These are phyloP conservation scores for Monosporascus ibericus DNA, from an alignment of 2,329 filamentous ascomycete genomes.

Conservation along the genomic window DNA sequence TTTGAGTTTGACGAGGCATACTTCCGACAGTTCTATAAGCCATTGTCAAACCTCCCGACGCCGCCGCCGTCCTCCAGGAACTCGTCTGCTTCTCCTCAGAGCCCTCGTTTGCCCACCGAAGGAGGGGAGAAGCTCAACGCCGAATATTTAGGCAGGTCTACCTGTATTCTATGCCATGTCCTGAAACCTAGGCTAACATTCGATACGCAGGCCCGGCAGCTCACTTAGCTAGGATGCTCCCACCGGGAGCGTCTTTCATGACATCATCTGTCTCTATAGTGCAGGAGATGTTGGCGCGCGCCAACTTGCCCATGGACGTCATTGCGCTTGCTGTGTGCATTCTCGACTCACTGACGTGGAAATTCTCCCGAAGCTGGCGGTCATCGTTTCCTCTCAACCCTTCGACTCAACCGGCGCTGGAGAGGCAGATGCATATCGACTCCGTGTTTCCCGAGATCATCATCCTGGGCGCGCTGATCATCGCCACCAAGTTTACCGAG, in stretches of 20 bases:
- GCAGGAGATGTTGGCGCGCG: conserved; percentile 53
- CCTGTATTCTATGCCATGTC: background rate
- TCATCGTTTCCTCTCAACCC: conserved; percentile 46
- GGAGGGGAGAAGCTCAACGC: conserved; percentile 39
- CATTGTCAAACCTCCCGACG: conserved; percentile 62
- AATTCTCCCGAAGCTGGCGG: conserved; percentile 58
- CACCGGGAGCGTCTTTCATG: conserved; percentile 54
- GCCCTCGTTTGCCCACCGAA: conserved; percentile 35
- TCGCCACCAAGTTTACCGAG: conserved; percentile 61
- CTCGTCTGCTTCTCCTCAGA: conserved; percentile 35
- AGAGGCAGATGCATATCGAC: conserved; percentile 53
- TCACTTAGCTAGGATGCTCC: conserved; percentile 61
- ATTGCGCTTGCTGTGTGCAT: conserved; percentile 61
- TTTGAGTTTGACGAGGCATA: conserved; percentile 46
- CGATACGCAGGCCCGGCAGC: conserved; percentile 51
- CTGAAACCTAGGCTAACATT: conserved; percentile 9
- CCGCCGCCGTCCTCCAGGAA: conserved; percentile 52
- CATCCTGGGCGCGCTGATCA: conserved; percentile 54
- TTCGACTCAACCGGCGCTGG: conserved; percentile 15
- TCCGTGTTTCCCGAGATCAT: conserved; percentile 57
- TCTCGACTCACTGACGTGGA: conserved; percentile 57
- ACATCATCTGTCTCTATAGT: conserved; percentile 52
- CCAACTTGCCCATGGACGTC: conserved; percentile 53
- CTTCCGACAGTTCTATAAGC: conserved; percentile 56
- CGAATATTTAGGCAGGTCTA: conserved; percentile 33